Percentiles rank a stretch among this genome's conserved stretches.
Evolutionary conservation across 768 basidiomycete genomes (phyloP).

Genomic region (Tulasnella sp.): DNA sequence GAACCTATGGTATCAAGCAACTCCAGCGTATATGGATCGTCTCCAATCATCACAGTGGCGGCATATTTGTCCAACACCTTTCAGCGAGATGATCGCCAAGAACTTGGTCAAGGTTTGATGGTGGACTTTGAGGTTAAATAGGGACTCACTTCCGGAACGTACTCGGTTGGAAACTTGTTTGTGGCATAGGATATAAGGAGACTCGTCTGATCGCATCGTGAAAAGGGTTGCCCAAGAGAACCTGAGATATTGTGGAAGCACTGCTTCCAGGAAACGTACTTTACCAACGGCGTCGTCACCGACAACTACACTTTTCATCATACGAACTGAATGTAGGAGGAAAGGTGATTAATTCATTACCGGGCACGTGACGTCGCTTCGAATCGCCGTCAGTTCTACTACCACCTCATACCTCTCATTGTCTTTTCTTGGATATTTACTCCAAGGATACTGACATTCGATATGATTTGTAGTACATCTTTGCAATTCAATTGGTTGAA

Average conservation of each 20-base stretch:
- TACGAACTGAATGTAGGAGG: background rate
- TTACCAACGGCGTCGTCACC: conserved; percentile 98
- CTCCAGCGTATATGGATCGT: conserved; percentile 97
- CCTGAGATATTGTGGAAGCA: background rate
- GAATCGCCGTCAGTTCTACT: too few species aligned
- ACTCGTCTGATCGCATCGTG: conserved; percentile 54
- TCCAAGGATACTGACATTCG: too few species aligned
- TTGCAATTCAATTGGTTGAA: too few species aligned
- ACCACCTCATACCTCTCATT: too few species aligned
- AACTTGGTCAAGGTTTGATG: too few species aligned
- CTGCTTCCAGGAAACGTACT: conserved; percentile 39
- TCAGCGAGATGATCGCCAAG: conserved; percentile 14
- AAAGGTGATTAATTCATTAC: too few species aligned
- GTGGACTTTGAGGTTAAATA: too few species aligned
- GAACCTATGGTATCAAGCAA: conserved; percentile 96
- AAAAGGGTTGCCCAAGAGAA: conserved; percentile 10
- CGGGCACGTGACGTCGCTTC: too few species aligned
- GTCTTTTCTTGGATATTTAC: too few species aligned
- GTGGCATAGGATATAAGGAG: conserved; percentile 94
- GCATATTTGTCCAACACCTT: conserved; percentile 97
- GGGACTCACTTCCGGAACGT: conserved; percentile 84
- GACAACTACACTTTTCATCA: conserved; percentile 94
- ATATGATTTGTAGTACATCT: too few species aligned
- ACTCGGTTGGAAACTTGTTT: conserved; percentile 98
- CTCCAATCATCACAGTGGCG: conserved; percentile 99